These are phyloP conservation scores for Sclerotinia nivalis DNA, from an alignment of 2,329 filamentous ascomycete genomes.

Conservation along the genomic window DNA sequence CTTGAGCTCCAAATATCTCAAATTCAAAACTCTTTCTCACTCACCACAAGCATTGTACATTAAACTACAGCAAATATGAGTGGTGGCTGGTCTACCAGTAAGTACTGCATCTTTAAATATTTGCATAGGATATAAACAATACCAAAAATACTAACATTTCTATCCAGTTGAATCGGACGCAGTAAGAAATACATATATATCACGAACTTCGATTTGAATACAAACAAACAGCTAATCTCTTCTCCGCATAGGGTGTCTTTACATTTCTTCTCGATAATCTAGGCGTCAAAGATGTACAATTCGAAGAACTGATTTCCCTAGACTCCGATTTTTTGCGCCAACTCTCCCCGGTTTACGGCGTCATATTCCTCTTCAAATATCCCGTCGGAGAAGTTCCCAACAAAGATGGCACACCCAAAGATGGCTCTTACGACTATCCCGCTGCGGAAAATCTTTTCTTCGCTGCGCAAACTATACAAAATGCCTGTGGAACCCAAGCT, in stretches of 20 bases:
- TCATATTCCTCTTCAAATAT: slow-evolving; percentile 99
- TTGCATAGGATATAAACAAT: slow-evolving; percentile 25
- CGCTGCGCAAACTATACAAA: slow-evolving; percentile 95
- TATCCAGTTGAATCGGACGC: slow-evolving; percentile 83
- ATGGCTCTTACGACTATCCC: slow-evolving; percentile 77
- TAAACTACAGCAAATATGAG: slow-evolving; percentile 54
- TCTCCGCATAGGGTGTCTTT: slow-evolving; percentile 72
- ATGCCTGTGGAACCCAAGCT: slow-evolving; percentile 95
- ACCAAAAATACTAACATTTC: slow-evolving; percentile 28
- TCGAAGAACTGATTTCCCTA: slow-evolving; percentile 91
- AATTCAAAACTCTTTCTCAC: neutral
- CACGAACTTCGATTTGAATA: neutral
- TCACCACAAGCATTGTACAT: slow-evolving; percentile 7
- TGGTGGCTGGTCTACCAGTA: slow-evolving; percentile 92
- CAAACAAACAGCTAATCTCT: slow-evolving; percentile 26
- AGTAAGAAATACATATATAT: slow-evolving; percentile 53
- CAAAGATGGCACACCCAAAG: slow-evolving; percentile 60
- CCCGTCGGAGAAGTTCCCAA: slow-evolving; percentile 68
- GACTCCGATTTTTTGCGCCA: slow-evolving; percentile 72
- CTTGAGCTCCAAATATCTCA: slow-evolving; percentile 14
- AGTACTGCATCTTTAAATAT: slow-evolving; percentile 38
- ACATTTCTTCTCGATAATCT: slow-evolving; percentile 92
- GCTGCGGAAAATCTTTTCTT: slow-evolving; percentile 85
- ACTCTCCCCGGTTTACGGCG: slow-evolving; percentile 81
- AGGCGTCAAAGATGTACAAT: slow-evolving; percentile 90